A percentile compares a stretch with the other conserved stretches of the same genome.
These are phyloP conservation scores for Kodamaea plutei DNA, from an alignment of 1,139 yeast species.

Conservation along the genomic window DNA sequence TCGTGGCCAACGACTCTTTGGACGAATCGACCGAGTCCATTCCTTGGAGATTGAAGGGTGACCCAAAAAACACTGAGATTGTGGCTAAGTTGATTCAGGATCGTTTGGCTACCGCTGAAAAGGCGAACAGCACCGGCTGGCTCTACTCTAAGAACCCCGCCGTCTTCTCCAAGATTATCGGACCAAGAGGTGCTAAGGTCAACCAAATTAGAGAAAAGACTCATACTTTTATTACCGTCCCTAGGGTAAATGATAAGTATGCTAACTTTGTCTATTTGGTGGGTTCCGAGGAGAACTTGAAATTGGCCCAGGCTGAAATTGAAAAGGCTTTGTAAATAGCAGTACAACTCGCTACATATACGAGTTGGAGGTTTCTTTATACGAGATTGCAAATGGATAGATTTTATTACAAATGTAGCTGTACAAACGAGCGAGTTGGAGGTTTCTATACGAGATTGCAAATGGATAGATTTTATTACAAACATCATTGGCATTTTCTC, in stretches of 20 bases:
- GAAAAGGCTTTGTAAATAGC: no score
- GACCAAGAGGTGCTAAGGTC: slow-evolving; percentile 71
- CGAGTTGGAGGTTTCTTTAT: no score
- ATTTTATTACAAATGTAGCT: no score
- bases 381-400: no score
- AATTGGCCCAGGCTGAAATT: slow-evolving; percentile 25
- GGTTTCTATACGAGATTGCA: no score
- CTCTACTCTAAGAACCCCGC: slow-evolving; percentile 32
- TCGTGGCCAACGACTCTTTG: slow-evolving; percentile 26
- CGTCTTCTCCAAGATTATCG: slow-evolving; percentile 58
- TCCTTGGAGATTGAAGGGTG: slow-evolving; percentile 64
- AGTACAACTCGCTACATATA: no score
- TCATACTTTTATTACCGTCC: slow-evolving; percentile 60
- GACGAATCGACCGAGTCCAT: slow-evolving; percentile 38
- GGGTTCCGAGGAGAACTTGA: slow-evolving; percentile 31
- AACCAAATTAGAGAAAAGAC: slow-evolving; percentile 57
- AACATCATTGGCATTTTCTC: no score
- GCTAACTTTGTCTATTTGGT: slow-evolving; percentile 35
- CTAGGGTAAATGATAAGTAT: slow-evolving; percentile 52
- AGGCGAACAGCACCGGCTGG: slow-evolving; percentile 37
- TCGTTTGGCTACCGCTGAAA: slow-evolving; percentile 32
- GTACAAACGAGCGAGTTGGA: no score
- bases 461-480: no score
- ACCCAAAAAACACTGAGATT: slow-evolving; percentile 34
- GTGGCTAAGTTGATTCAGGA: slow-evolving; percentile 34